Evolutionary conservation across 2,329 filamentous ascomycete genomes (phyloP).

Genomic region (Sclerotinia minor): DNA sequence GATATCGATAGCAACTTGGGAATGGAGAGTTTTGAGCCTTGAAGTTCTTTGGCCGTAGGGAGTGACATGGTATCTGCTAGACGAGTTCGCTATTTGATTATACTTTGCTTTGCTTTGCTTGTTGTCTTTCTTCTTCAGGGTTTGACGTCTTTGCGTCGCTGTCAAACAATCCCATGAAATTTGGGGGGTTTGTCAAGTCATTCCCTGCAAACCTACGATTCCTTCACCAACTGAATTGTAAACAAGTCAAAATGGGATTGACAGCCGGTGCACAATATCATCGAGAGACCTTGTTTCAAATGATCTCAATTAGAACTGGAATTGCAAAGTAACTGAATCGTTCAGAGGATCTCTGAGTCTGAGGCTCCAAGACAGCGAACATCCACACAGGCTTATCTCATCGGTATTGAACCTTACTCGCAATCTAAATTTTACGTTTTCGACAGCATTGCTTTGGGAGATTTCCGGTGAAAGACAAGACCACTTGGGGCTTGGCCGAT

Average conservation of each 20-base stretch:
- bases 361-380: constrained; percentile 3
- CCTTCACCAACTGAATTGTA: constrained; percentile 15
- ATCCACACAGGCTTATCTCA: neutral
- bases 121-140: neutral
- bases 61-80: neutral
- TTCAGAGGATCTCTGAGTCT: neutral
- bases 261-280: neutral
- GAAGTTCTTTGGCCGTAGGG: neutral
- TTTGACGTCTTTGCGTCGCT: constrained; percentile 4
- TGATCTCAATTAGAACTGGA: neutral
- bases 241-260: constrained; percentile 16
- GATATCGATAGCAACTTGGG: neutral
- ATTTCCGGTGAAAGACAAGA: constrained; percentile 2
- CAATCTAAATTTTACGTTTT: too few species aligned
- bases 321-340: constrained; percentile 7
- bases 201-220: constrained; percentile 6
- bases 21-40: neutral
- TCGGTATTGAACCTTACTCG: constrained; percentile 14
- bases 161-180: constrained; percentile 7
- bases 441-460: neutral
- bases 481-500: constrained; percentile 1
- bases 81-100: neutral
- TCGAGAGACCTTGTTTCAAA: constrained; percentile 9
- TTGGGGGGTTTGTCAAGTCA: neutral
- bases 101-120: constrained; percentile 6